Evolutionary conservation across 2,329 filamentous ascomycete species (phyloP), one percentile per base, ranked within the genome.

Genomic region (Achaetomium macrosporum): DNA sequence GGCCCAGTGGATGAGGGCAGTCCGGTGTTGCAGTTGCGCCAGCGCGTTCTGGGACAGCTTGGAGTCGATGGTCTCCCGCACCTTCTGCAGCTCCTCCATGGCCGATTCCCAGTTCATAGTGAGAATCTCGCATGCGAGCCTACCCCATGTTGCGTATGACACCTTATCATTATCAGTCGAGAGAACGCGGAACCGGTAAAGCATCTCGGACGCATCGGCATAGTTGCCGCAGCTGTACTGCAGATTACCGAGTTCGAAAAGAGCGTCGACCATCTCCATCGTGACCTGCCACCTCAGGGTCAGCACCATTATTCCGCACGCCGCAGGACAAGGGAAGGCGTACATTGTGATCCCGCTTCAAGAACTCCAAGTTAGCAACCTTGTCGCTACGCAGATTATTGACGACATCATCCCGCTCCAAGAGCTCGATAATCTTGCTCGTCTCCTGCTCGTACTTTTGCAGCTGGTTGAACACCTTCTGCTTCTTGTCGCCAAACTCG

Each of bases 141-240:
- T 96, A 71, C 93, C 93, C 93, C 93, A 99, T 57, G 91, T 97
- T 55, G 93, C 93, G 50, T 88, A 88, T 53, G 89, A 83, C 61
- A 96, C 92, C 77, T 95, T 96, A 79, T 97, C 93, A 76, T 95
- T 95, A 73, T 99, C 93, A 64, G 92, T 99, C 53, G 92, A 96
- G 64, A 99, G 82, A 61, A 99, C 90, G 67, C 93, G 88, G 84
- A 97, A 99, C 70, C 95, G 90, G 76, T 96, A 97, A 49, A 99
- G 85, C 63, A 96, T 80, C 68, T 97, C 93, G 59, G 90, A 87
- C 31, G 93, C 92, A 63, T 87, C 87, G 50, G 77, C 84, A 72
- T 99, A 99, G 74, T 91, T 90, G 61, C 93, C 93, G 70, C 91
- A 96, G 76, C 89, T 92, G 77, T 97, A 99, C 76, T 96, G 90